Conservation (phyloP, 768 basidiomycete species). For the Pleurotus cornucopiae region DNA sequence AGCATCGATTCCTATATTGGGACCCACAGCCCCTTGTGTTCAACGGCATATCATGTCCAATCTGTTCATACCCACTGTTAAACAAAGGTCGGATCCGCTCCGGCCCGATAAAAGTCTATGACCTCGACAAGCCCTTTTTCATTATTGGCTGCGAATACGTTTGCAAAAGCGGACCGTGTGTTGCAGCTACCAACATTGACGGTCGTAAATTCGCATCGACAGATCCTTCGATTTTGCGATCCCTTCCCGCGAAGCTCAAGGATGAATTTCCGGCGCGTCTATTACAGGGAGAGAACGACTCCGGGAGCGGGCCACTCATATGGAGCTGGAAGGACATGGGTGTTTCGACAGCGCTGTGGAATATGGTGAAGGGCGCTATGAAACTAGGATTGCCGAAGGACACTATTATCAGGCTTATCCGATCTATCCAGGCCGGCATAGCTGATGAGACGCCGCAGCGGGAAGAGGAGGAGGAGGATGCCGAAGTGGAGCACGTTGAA, state of each 20-base stretch:
- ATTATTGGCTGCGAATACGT: slow-evolving; percentile 82
- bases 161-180: slow-evolving; percentile 52
- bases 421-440: slow-evolving; percentile 52
- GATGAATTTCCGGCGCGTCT: slow-evolving; percentile 73
- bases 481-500: slow-evolving; percentile 16
- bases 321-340: slow-evolving; percentile 81
- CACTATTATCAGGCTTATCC: slow-evolving; percentile 54
- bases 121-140: slow-evolving; percentile 77
- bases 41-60: slow-evolving; percentile 75
- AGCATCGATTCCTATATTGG: slow-evolving; percentile 84
- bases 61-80: slow-evolving; percentile 51
- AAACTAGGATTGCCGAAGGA: slow-evolving; percentile 58
- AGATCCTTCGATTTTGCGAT: slow-evolving; percentile 65
- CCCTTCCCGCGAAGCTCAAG: slow-evolving; percentile 61
- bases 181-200: slow-evolving; percentile 37
- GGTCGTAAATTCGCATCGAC: slow-evolving; percentile 70
- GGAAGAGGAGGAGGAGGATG: slow-evolving; percentile 27
- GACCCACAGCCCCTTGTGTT: slow-evolving; percentile 80
- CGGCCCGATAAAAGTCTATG: slow-evolving; percentile 76
- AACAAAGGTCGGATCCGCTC: slow-evolving; percentile 72
- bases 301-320: slow-evolving; percentile 52
- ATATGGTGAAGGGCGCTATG: slow-evolving; percentile 61
- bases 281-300: slow-evolving; percentile 51
- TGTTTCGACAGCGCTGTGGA: slow-evolving; percentile 69
- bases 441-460: slow-evolving; percentile 28